Percentiles rank a stretch among this genome's conserved stretches.
Evolutionary conservation across 2,329 filamentous ascomycete species (phyloP).

Genomic region (Orbilia blumenaviensis): DNA sequence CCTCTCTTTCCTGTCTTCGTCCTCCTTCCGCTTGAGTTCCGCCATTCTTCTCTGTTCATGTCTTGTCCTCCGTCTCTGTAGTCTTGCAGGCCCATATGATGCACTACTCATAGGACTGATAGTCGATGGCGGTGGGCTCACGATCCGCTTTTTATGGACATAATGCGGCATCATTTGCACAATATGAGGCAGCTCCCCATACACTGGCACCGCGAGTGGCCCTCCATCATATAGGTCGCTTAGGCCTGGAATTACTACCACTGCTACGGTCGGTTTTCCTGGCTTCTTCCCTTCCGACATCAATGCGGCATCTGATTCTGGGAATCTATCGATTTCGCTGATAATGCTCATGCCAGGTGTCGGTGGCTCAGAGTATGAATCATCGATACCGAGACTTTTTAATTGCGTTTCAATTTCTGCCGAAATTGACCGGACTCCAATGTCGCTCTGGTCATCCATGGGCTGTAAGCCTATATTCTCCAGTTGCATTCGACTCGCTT

Average conservation of each 20-base stretch:
- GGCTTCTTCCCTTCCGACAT: constrained; percentile 42
- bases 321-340: constrained; percentile 44
- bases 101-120: constrained; percentile 54
- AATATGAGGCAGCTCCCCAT: constrained; percentile 49
- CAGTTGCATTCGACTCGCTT: constrained; percentile 46
- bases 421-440: constrained; percentile 18
- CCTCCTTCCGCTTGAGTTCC: constrained; percentile 22
- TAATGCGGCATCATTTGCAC: constrained; percentile 53
- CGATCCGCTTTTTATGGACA: constrained; percentile 43
- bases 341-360: constrained; percentile 47
- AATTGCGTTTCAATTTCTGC: constrained; percentile 50
- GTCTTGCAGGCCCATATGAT: constrained; percentile 39
- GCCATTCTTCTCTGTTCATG: constrained; percentile 38
- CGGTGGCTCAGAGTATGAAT: constrained; percentile 48
- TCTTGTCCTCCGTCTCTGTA: constrained; percentile 39
- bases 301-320: constrained; percentile 40
- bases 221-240: constrained; percentile 51
- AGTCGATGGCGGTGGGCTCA: constrained; percentile 47
- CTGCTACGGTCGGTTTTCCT: constrained; percentile 45
- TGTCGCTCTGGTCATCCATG: constrained; percentile 19
- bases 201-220: constrained; percentile 38
- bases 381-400: constrained; percentile 38
- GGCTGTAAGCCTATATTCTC: constrained; percentile 28
- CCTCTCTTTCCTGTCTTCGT: constrained; percentile 7
- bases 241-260: constrained; percentile 46